Evolutionary conservation across 108 stramenopile species (phyloP), one percentile per base, ranked within the genome.

Genomic region (Skeletonema menzelii): DNA sequence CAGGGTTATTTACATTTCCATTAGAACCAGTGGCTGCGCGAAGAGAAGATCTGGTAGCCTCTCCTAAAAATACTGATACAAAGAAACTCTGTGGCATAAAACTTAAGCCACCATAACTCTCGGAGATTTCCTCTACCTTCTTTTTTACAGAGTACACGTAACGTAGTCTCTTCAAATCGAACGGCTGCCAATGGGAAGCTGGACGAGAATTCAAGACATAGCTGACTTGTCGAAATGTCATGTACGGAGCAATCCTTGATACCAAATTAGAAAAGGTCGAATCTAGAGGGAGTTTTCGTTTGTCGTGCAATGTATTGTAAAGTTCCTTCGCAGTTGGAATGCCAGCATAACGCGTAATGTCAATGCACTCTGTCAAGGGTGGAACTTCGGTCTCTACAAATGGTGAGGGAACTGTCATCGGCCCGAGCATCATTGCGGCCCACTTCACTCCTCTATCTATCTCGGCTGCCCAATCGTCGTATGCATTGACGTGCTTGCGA

Each of bases 11-110:
- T 7, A 15, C 28, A 31, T 66, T 56, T 0, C 62, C 47, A 34
- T 58, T 19, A 26, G 63, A 5, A 24, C 20, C 38, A 57, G 30
- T 30, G 61, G 65, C 35, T 26, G 84, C 89, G 13, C 88, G 75
- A 14, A 93, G 73, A 65, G 87, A 88, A 5, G 84, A 81, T 53
- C 91, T 59, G 13, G 95, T 96, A 20, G 95, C 95, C 78, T 96
- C 95, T 11, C 95, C 95, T 7, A 96, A 77, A 61, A 96, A 96
- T 15, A 96, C 80, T 15, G 91, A 92, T 5, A 96, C 89, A 53
- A 96, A 89, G 70, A 96, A 96, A 64, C 86, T 87, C 64, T 96
- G 95, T 3, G 95, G 95, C 68, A 96, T 69, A 69, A 96, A 96
- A 8, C 87, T 88, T 4, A 96, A 69, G 20, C 95, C 95, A 19